Evolutionary conservation across 202 grass and related monocot genomes (phyloP), one percentile per base, ranked within the genome.

Genomic region (Dendrocalamus latiflorus): DNA sequence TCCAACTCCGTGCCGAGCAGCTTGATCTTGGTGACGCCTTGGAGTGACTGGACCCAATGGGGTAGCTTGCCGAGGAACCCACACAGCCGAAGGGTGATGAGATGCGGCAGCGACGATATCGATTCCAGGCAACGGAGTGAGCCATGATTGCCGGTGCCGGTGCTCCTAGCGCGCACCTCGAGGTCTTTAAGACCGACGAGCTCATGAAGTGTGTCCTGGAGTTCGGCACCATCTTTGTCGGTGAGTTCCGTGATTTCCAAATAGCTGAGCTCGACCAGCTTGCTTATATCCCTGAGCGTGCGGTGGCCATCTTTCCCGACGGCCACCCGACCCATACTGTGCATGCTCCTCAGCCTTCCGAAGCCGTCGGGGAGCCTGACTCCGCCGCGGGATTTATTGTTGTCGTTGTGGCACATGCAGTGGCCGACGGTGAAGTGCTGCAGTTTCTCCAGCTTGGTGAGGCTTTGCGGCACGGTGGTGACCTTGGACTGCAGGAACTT

Each of bases 21-120:
- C 54, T 57, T 43, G 36, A 87, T 21, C 68, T 87, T 87, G 20
- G 51, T 64, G 24, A 87, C 70, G 20, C 74, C 65, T 10, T 63
- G 28, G 15, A 81, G 84, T 4, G 15, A 56, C 17, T 6, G 43
- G 16, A 87, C n/a, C 84, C 84, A 87, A 36, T 12, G 1, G 3
- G 84, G 84, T 36, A 87, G 44, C 26, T 13, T 5, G 57, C 14
- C 1, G 14, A 87, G 41, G 12, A 16, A n/a, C 9, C 84, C 59
- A 13, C 33, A 44, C 22, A 87, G 72, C 8, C 62, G 79, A 0
- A 87, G 68, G 69, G 34, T 75, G 7, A 44, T 14, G 14, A 87
- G 67, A 58, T 75, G 61, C 1, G 77, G 85, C 33, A 77, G 70
- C 14, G 56, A 60, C 0, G 17, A 24, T 20, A 81, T 25, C 6